Percentiles rank a stretch among this genome's conserved stretches.
phyloP scores from a whole-genome alignment of 108 stramenopile genomes.

The Chaetoceros muelleri region DNA sequence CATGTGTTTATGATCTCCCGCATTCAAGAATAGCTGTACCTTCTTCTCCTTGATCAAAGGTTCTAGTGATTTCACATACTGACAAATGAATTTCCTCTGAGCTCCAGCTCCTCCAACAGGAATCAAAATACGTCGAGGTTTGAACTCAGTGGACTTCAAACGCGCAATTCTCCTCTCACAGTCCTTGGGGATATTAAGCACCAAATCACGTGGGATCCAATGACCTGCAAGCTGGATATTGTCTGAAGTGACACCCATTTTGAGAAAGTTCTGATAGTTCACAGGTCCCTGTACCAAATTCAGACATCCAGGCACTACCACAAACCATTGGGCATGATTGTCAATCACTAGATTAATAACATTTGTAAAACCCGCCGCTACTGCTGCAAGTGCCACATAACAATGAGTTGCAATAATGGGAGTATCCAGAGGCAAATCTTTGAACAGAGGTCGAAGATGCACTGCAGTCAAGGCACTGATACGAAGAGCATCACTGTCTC shows the following conservation, averaged over 20 bases:
- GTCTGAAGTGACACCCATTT: constrained; percentile 63
- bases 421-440: constrained; percentile 61
- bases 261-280: constrained; percentile 73
- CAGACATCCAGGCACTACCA: constrained; percentile 75
- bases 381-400: constrained; percentile 70
- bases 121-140: constrained; percentile 69
- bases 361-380: constrained; percentile 81
- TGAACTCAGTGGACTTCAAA: constrained; percentile 16
- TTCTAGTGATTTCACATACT: constrained; percentile 46
- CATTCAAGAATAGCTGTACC: constrained; percentile 82
- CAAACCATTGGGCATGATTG: constrained; percentile 88
- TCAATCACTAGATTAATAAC: constrained; percentile 87
- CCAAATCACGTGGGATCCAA: constrained; percentile 80
- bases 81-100: constrained; percentile 74
- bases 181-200: constrained; percentile 55
- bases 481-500: constrained; percentile 83
- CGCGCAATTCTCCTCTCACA: constrained; percentile 52
- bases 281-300: constrained; percentile 84
- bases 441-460: constrained; percentile 68
- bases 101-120: constrained; percentile 91
- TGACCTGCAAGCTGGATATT: constrained; percentile 62
- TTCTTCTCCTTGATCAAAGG: constrained; percentile 49
- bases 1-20: constrained; percentile 86
- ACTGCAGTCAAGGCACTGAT: constrained; percentile 65
- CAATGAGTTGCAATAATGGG: constrained; percentile 86